A percentile compares a stretch with the other conserved stretches of the same genome.
These are phyloP conservation scores for Saccharomycopsis lassenensis DNA, from an alignment of 805 yeast species.

Conservation along the genomic window DNA sequence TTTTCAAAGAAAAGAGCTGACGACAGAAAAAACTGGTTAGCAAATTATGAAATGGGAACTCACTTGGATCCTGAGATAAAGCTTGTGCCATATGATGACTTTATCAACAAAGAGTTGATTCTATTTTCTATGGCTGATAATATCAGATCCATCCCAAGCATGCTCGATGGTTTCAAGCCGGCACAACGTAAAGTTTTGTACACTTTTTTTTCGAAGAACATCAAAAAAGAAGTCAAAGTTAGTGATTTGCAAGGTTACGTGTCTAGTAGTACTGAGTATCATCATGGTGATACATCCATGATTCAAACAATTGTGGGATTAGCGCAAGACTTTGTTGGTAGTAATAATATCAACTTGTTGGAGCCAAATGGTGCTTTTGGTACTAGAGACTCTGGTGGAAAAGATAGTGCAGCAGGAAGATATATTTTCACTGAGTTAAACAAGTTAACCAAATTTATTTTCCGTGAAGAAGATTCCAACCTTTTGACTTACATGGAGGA, in stretches of 20 bases:
- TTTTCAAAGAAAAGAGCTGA: slow-evolving; percentile 93
- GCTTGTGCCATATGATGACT: slow-evolving; percentile 82
- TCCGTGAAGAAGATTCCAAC: slow-evolving; percentile 72
- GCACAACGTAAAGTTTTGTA: slow-evolving; percentile 91
- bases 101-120: slow-evolving; percentile 90
- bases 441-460: slow-evolving; percentile 63
- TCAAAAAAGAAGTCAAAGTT: slow-evolving; percentile 72
- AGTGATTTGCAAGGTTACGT: slow-evolving; percentile 86
- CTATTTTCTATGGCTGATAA: slow-evolving; percentile 95
- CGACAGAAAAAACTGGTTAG: slow-evolving; percentile 94
- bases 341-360: slow-evolving; percentile 76
- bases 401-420: slow-evolving; percentile 97
- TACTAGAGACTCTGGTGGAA: slow-evolving; percentile 93
- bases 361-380: slow-evolving; percentile 95
- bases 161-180: slow-evolving; percentile 92
- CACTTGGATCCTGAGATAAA: slow-evolving; percentile 68
- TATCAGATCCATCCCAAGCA: slow-evolving; percentile 87
- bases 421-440: slow-evolving; percentile 83
- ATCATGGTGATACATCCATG: slow-evolving; percentile 87
- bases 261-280: slow-evolving; percentile 82
- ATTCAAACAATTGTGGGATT: slow-evolving; percentile 84
- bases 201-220: slow-evolving; percentile 76
- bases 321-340: slow-evolving; percentile 92
- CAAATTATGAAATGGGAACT: slow-evolving; percentile 86
- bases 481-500: slow-evolving; percentile 74